Percentiles rank a stretch among this genome's conserved stretches.
These are phyloP conservation scores for Triangularia setosa DNA, from an alignment of 2,329 filamentous ascomycete species.

Conservation along the genomic window DNA sequence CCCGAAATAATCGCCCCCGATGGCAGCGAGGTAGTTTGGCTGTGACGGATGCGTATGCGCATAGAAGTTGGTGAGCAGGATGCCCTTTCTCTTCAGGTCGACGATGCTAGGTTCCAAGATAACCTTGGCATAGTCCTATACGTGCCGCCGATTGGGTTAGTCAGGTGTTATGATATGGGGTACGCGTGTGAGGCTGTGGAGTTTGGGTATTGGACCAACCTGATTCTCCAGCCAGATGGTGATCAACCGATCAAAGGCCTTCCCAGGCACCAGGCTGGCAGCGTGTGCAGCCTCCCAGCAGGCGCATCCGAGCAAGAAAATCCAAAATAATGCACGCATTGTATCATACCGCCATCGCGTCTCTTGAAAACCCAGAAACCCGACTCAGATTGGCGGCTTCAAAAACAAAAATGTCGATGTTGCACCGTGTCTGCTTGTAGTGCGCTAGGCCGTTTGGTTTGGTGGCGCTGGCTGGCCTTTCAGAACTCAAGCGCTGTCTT, in stretches of 20 bases:
- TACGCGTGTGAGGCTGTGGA: neutral
- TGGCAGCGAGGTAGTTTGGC: slow-evolving; percentile 45
- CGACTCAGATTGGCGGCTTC: neutral
- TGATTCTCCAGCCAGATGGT: slow-evolving; percentile 45
- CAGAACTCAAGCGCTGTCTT: neutral
- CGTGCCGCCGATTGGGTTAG: neutral
- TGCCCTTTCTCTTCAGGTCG: slow-evolving; percentile 41
- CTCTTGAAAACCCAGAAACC: neutral
- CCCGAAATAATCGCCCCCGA: slow-evolving; percentile 47
- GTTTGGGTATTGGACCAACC: slow-evolving; percentile 27
- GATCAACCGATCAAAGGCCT: slow-evolving; percentile 40
- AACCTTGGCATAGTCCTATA: slow-evolving; percentile 42
- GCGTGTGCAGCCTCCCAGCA: slow-evolving; percentile 7
- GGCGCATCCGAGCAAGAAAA: slow-evolving; percentile 9
- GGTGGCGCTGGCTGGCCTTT: neutral
- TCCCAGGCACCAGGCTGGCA: slow-evolving; percentile 32
- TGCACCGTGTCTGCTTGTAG: neutral
- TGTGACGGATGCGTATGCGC: slow-evolving; percentile 45
- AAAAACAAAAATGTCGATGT: neutral
- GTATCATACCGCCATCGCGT: slow-evolving; percentile 7
- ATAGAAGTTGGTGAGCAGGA: slow-evolving; percentile 43
- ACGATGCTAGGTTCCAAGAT: slow-evolving; percentile 37
- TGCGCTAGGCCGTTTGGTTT: neutral
- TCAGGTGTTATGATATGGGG: neutral
- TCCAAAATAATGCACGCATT: slow-evolving; percentile 12